Percentiles rank a stretch among this genome's conserved stretches.
phyloP scores from a whole-genome alignment of 805 yeast species.

The Candida easanensis region DNA sequence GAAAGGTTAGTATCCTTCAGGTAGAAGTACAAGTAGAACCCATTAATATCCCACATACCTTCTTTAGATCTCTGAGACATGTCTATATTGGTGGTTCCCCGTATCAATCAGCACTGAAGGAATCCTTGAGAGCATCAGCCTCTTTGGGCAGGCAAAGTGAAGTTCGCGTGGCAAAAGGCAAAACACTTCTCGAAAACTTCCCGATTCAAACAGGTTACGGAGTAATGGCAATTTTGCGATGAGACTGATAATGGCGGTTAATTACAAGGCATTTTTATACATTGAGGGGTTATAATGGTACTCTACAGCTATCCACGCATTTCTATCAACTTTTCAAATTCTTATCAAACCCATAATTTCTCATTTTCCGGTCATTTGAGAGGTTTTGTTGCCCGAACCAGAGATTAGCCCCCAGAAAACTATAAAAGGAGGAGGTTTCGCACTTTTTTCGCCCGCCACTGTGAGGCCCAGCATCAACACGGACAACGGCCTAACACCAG shows the following conservation, averaged over 20 bases:
- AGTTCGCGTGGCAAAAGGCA: background rate
- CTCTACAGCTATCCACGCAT: no score
- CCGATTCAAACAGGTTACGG: background rate
- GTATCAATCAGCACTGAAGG: no score
- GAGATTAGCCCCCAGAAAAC: background rate
- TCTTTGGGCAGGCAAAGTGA: background rate
- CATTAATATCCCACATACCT: constrained; percentile 5
- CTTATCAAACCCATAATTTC: background rate
- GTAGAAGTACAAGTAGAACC: background rate
- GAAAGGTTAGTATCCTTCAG: background rate
- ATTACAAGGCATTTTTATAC: no score
- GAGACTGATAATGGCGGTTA: no score
- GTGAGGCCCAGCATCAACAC: background rate
- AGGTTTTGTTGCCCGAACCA: constrained; percentile 4
- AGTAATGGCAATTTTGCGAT: background rate
- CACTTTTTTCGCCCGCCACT: constrained; percentile 11
- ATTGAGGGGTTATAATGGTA: no score
- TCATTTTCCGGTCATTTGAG: background rate
- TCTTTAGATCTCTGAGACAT: constrained; percentile 14
- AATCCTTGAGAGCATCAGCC: background rate
- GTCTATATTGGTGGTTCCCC: background rate
- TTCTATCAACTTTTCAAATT: background rate
- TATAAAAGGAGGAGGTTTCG: constrained; percentile 13
- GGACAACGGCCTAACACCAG: background rate
- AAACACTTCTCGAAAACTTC: background rate